Evolutionary conservation across 805 yeast genomes (phyloP).

Genomic region (Candida parachauliodes): DNA sequence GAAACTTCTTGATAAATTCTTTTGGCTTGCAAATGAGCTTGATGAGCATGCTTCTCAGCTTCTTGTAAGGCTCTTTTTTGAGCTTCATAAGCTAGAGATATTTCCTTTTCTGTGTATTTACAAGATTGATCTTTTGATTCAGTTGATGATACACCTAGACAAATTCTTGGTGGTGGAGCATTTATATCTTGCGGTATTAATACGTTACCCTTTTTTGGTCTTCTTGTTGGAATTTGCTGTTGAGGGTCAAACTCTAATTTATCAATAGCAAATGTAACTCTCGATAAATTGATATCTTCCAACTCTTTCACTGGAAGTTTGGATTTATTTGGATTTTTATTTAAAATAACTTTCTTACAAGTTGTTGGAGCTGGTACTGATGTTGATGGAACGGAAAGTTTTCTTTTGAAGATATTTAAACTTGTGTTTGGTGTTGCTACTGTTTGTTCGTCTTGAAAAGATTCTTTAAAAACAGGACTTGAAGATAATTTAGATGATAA

Average conservation of each 20-base stretch:
- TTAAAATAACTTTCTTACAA: constrained; percentile 38
- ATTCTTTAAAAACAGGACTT: constrained; percentile 8
- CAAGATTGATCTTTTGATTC: constrained; percentile 24
- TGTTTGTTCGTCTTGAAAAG: constrained; percentile 7
- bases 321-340: constrained; percentile 41
- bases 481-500: constrained; percentile 10
- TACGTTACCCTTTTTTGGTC: constrained; percentile 53
- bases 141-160: constrained; percentile 65
- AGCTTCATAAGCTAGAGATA: constrained; percentile 55
- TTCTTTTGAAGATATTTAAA: constrained; percentile 13
- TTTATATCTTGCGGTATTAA: constrained; percentile 59
- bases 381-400: constrained; percentile 10
- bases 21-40: constrained; percentile 70
- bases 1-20: constrained; percentile 66
- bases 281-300: constrained; percentile 40
- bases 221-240: constrained; percentile 57
- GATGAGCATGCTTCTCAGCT: constrained; percentile 69
- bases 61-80: constrained; percentile 54
- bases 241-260: constrained; percentile 74
- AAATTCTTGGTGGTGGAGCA: constrained; percentile 59
- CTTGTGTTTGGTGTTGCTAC: background rate
- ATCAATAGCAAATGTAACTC: constrained; percentile 77
- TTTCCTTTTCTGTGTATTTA: constrained; percentile 42
- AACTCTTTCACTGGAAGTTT: constrained; percentile 30
- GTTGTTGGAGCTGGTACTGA: background rate